phyloP scores from a whole-genome alignment of 805 yeast species.

The Wickerhamiella sorbophila region DNA sequence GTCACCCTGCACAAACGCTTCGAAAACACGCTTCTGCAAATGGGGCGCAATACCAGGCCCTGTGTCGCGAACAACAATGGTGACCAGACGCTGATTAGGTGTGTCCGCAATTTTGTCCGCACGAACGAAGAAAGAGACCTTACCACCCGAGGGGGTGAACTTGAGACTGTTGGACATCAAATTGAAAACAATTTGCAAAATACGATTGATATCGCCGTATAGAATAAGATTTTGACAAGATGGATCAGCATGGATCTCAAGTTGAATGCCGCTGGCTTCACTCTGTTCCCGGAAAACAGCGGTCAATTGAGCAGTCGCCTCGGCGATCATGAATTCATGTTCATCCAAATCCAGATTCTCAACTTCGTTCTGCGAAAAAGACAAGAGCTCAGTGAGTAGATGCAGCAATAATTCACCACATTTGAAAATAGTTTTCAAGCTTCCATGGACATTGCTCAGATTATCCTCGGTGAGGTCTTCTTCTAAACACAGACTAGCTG shows the following conservation, averaged over 20 bases:
- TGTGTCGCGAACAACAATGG: constrained; percentile 69
- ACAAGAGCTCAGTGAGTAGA: constrained; percentile 75
- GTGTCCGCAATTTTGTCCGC: constrained; percentile 2
- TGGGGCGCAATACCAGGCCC: constrained; percentile 89
- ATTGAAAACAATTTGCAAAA: constrained; percentile 85
- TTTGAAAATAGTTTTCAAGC: constrained; percentile 69
- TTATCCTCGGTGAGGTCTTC: constrained; percentile 40
- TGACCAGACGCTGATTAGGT: constrained; percentile 41
- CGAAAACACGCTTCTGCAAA: constrained; percentile 73
- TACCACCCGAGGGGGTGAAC: constrained; percentile 83
- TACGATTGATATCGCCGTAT: constrained; percentile 79
- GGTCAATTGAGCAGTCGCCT: constrained; percentile 70
- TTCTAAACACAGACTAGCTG: constrained; percentile 88
- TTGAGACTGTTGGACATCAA: constrained; percentile 80
- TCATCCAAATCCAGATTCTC: constrained; percentile 73
- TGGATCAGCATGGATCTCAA: constrained; percentile 39
- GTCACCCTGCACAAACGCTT: constrained; percentile 95
- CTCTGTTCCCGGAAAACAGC: constrained; percentile 65
- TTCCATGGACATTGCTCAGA: constrained; percentile 45
- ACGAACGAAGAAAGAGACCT: constrained; percentile 39
- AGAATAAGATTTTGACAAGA: constrained; percentile 34
- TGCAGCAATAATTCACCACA: constrained; percentile 85
- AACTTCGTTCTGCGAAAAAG: constrained; percentile 83
- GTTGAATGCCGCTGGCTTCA: constrained; percentile 43
- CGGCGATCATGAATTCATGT: constrained; percentile 63